A percentile compares a stretch with the other conserved stretches of the same genome.
These are phyloP conservation scores for Trametes gibbosa DNA, from an alignment of 768 basidiomycete genomes.

Conservation along the genomic window DNA sequence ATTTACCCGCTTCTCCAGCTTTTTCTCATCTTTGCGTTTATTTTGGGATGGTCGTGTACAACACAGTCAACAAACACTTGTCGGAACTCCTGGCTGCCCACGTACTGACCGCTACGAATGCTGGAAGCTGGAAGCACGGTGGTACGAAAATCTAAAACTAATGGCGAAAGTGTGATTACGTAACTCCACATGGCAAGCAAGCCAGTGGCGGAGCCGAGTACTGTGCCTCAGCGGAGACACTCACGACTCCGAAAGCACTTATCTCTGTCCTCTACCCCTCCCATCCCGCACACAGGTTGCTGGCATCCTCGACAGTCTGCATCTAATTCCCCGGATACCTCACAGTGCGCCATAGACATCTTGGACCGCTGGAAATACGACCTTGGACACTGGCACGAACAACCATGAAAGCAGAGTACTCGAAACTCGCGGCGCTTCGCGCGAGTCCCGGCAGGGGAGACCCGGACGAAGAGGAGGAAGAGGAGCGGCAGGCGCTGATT, in stretches of 20 bases:
- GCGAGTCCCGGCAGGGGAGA: background rate
- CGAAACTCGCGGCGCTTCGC: background rate
- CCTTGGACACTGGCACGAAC: too few species aligned
- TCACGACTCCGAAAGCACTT: background rate
- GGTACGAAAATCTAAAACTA: too few species aligned
- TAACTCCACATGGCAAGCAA: background rate
- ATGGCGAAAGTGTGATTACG: too few species aligned
- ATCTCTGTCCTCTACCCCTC: background rate
- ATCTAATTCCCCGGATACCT: background rate
- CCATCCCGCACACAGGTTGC: background rate
- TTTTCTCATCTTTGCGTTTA: background rate
- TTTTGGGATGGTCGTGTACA: conserved; percentile 9
- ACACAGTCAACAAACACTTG: background rate
- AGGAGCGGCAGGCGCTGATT: conserved; percentile 21
- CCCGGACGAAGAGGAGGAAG: conserved; percentile 5
- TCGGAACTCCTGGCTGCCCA: background rate
- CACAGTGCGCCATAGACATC: too few species aligned
- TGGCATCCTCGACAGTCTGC: background rate
- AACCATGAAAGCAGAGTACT: conserved; percentile 13
- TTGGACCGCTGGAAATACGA: too few species aligned
- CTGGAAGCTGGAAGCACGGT: too few species aligned
- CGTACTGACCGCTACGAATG: too few species aligned
- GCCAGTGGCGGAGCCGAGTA: background rate
- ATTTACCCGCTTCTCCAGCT: background rate
- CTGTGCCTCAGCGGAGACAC: background rate